A percentile compares a stretch with the other conserved stretches of the same genome.
Conservation (phyloP, 2,329 filamentous ascomycete genomes). For the Cadophora luteo-olivacea region DNA sequence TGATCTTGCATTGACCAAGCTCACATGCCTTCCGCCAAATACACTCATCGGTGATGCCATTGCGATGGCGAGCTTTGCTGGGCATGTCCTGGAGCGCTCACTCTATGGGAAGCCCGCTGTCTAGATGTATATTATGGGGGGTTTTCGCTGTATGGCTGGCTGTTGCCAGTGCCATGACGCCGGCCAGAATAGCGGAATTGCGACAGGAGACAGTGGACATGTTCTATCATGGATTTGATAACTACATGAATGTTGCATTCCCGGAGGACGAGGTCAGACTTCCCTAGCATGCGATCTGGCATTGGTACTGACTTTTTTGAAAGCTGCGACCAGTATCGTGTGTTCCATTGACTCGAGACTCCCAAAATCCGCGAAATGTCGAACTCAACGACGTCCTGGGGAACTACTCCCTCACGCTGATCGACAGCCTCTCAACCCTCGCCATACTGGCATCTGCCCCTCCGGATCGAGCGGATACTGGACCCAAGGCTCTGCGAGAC, state of each 20-base stretch:
- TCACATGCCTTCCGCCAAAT: slow-evolving; percentile 44
- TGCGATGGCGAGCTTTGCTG: slow-evolving; percentile 42
- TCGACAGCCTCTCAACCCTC: slow-evolving; percentile 93
- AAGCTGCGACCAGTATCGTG: slow-evolving; percentile 87
- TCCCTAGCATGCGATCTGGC: background rate
- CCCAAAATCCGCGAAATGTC: slow-evolving; percentile 77
- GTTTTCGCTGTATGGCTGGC: slow-evolving; percentile 39
- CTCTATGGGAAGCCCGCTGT: slow-evolving; percentile 27
- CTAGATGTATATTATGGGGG: slow-evolving; percentile 39
- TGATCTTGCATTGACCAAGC: slow-evolving; percentile 30
- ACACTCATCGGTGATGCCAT: slow-evolving; percentile 45
- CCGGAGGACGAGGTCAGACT: slow-evolving; percentile 82
- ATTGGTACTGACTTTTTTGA: slow-evolving; percentile 20
- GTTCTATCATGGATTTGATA: slow-evolving; percentile 97
- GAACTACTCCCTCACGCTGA: slow-evolving; percentile 94
- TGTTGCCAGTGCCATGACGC: slow-evolving; percentile 54
- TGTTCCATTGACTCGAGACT: slow-evolving; percentile 82
- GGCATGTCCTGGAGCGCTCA: slow-evolving; percentile 35
- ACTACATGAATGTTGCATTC: slow-evolving; percentile 93
- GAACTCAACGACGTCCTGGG: slow-evolving; percentile 95
- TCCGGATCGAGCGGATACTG: slow-evolving; percentile 57
- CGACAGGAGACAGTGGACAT: slow-evolving; percentile 72
- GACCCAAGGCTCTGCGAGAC: slow-evolving; percentile 67
- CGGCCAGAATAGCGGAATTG: slow-evolving; percentile 60
- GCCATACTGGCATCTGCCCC: slow-evolving; percentile 87